A percentile compares a stretch with the other conserved stretches of the same genome.
Evolutionary conservation across 352 stramenopile genomes (phyloP).

Genomic region (Globisporangium cystogenes): DNA sequence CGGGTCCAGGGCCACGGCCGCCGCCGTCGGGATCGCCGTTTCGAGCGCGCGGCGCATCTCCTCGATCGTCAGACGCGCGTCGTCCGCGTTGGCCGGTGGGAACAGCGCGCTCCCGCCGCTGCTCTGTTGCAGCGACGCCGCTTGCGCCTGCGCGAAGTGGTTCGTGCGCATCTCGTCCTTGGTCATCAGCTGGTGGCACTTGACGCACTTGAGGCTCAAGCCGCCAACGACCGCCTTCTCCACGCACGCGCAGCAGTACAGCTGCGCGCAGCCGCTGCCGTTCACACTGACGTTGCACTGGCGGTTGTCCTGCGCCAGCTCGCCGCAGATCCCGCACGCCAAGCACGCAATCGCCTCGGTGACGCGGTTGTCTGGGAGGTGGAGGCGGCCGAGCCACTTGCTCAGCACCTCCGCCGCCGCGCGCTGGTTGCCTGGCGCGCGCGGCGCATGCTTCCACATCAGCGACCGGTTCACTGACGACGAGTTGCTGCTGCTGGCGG

Average conservation of each 20-base stretch:
- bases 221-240: constrained; percentile 20
- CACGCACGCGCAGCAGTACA: constrained; percentile 68
- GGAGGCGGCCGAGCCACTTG: constrained; percentile 38
- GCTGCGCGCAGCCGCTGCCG: constrained; percentile 38
- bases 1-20: constrained; percentile 35
- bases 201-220: constrained; percentile 36
- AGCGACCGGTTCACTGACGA: constrained; percentile 12
- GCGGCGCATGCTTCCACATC: constrained; percentile 37
- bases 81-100: constrained; percentile 1
- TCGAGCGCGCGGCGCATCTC: constrained; percentile 47
- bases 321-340: constrained; percentile 66
- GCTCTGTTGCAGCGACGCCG: constrained; percentile 22
- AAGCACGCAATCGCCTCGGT: constrained; percentile 46
- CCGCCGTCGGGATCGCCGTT: constrained; percentile 22
- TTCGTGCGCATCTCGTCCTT: constrained; percentile 50
- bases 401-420: constrained; percentile 24
- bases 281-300: constrained; percentile 39
- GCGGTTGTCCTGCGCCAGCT: constrained; percentile 68
- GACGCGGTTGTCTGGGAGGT: constrained; percentile 32
- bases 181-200: constrained; percentile 39
- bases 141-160: constrained; percentile 58
- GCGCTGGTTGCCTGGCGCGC: constrained; percentile 16
- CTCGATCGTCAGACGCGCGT: constrained; percentile 22
- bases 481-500: background rate
- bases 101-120: constrained; percentile 3